These are phyloP conservation scores for Zygoascus meyerae DNA, from an alignment of 1,139 yeast genomes.

Conservation along the genomic window DNA sequence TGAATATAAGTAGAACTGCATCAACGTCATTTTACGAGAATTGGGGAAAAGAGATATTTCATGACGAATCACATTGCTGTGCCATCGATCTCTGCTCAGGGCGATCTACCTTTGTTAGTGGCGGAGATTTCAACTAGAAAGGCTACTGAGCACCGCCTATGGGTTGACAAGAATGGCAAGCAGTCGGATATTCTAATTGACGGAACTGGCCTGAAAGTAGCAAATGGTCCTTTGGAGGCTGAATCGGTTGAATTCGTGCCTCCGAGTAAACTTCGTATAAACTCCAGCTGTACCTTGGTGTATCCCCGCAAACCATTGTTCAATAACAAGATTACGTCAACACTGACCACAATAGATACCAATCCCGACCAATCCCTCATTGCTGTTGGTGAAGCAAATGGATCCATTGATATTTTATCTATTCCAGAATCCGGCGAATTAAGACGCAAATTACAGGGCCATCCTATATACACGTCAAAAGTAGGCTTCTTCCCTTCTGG, in stretches of 20 bases:
- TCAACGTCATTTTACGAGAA: no score
- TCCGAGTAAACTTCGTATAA: not conserved
- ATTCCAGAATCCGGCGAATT: slow-evolving; percentile 15
- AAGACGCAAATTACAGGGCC: slow-evolving; percentile 33
- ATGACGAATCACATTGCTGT: no score
- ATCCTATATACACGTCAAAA: slow-evolving; percentile 41
- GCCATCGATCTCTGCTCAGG: not conserved
- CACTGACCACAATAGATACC: slow-evolving; percentile 33
- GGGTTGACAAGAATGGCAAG: slow-evolving; percentile 6
- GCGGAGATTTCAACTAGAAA: slow-evolving; percentile 1
- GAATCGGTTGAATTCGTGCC: not conserved
- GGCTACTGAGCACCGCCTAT: slow-evolving; percentile 4
- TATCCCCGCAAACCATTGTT: not conserved
- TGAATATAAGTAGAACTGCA: no score
- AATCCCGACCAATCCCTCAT: slow-evolving; percentile 31
- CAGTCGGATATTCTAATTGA: slow-evolving; percentile 1
- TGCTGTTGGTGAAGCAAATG: slow-evolving; percentile 43
- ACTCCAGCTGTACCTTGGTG: not conserved
- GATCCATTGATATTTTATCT: slow-evolving; percentile 32
- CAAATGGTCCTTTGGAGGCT: not conserved
- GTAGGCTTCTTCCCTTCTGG: slow-evolving; percentile 54
- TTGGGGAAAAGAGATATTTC: no score
- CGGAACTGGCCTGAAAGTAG: slow-evolving; percentile 1
- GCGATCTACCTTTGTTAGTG: slow-evolving; percentile 1
- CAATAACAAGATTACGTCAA: slow-evolving; percentile 4